phyloP scores from a whole-genome alignment of 1,284 basidiomycete species.

The Cerrena zonata region DNA sequence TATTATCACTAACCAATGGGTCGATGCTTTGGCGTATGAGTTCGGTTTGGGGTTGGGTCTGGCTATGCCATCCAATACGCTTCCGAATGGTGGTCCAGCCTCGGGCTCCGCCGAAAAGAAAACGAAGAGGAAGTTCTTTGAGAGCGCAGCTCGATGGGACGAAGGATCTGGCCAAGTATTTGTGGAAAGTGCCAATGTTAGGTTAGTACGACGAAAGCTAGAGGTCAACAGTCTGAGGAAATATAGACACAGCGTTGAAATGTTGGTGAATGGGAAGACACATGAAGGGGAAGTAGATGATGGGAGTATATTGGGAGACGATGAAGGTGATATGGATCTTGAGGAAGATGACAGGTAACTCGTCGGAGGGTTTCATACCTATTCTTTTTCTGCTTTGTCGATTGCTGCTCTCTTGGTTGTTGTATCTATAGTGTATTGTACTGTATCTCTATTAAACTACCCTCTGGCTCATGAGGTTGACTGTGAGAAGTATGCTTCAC shows the following conservation, averaged over 20 bases:
- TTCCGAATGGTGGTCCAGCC: not conserved
- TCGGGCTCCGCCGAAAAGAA: not conserved
- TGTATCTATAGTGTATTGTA: not conserved
- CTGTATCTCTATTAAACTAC: not conserved
- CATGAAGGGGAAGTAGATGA: slow-evolving; percentile 12
- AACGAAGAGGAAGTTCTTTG: slow-evolving; percentile 53
- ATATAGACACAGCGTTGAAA: too few relatives aligned
- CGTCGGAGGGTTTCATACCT: not conserved
- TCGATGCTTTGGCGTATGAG: slow-evolving; percentile 34
- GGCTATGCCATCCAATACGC: not conserved
- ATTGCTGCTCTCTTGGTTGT: not conserved
- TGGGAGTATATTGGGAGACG: slow-evolving; percentile 11
- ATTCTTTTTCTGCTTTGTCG: not conserved
- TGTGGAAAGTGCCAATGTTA: slow-evolving; percentile 9
- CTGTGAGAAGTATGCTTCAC: too few relatives aligned
- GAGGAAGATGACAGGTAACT: slow-evolving; percentile 12
- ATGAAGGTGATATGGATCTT: slow-evolving; percentile 16
- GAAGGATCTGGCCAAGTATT: slow-evolving; percentile 17
- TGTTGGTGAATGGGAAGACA: too few relatives aligned
- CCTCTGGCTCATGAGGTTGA: not conserved
- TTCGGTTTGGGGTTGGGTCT: not conserved
- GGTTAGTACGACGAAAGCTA: too few relatives aligned
- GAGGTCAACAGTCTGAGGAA: too few relatives aligned
- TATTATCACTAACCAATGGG: slow-evolving; percentile 53
- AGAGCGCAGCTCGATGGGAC: slow-evolving; percentile 42